Base-by-base conservation (phyloP, 345 rosid genomes). In the Aquilaria yunnanensis region DNA sequence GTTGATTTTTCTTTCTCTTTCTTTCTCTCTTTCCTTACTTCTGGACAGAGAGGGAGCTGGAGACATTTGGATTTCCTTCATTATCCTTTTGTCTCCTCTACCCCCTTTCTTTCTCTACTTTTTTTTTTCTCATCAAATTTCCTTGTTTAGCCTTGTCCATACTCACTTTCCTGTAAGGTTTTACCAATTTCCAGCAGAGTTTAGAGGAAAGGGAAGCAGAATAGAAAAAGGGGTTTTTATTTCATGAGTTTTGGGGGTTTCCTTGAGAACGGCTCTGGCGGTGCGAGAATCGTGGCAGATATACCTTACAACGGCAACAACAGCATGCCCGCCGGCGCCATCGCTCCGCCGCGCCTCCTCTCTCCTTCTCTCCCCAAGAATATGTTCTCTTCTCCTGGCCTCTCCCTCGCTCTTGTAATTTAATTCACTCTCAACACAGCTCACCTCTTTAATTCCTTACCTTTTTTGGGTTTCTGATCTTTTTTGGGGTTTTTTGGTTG, bases 181-280 rank as follows among this genome's bases (percentile, higher is more conserved):
- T 57, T 68, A 51, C 29, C 60, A 47, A 60, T 64, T 54, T 48
- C 58, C 50, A 57, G 63, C 51, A 54, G 55, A 59, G 16, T 47
- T 60, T 41, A 56, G 30, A 30, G 16, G 49, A 49, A 34, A 10
- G 14, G 57, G 57, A 37, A 56, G 65, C 46, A 45, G 14, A 67
- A 37, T 29, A 23, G 16, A n/a, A 54, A 46, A 67, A 70, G 13
- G 34, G 47, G 31, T 37, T 1, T 30, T 31, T 48, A 37, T 73
- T 77, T 84, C 58, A 84, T 87, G 94, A 87, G 85, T 81, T 82
- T 87, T 78, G 94, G 90, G 77, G 90, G 90, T 33, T 87, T 84
- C 67, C 78, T 84, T 43, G 94, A 82, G 34, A 81, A 62, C 72
- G 61, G 69, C 61, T 66, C 80, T 16, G 85, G 79, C 7, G 78